Evolutionary conservation across 1,284 basidiomycete species (phyloP), one percentile per base, ranked within the genome.

Genomic region (Ceratobasidium theobromae): DNA sequence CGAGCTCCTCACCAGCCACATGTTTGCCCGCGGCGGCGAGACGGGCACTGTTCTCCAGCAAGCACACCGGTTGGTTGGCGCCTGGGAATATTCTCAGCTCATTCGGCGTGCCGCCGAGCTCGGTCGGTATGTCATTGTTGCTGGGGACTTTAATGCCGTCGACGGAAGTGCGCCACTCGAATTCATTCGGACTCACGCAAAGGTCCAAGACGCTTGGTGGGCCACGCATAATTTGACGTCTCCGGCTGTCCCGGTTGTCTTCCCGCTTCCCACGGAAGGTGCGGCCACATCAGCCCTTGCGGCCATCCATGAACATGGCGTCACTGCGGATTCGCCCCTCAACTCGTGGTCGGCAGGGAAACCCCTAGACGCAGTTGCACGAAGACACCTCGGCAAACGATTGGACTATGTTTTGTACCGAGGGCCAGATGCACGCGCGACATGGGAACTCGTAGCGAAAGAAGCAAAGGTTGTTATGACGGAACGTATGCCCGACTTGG

Each of bases 371-470:
- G 73, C 77, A 1, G 76, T 84, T 66, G 86, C 87, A 14, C 82
- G 81, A 65, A 79, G 79, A 73, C 84, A 81, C 73, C 84, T 85
- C 70, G 97, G 97, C 30, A 99, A 99, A 76, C 86, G 97, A 14
- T 86, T 99, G 30, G 97, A 99, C 76, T 99, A 99, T 74, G 83
- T 98, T 72, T 84, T 98, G 69, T 98, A 87, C 77, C 87, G 94
- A 35, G 88, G 89, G 51, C 91, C 95, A 0, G 60, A 64, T 12
- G 48, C 38, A 27, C 60, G 51, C 25, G 49, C 28, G 8, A 41
- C 32, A 12, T 64, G 48, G 45, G 76, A 76, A 51, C 58, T 80
- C 6, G 62, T 69, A 18, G 87, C 86, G 71, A 77, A 77, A 1
- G 79, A 86, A 52, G 85, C 86, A 70, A 81, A 84, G 67, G 91